Evolutionary conservation across 1,139 yeast genomes (phyloP), one percentile per base, ranked within the genome.

Genomic region (Suhomyces anneliseae): DNA sequence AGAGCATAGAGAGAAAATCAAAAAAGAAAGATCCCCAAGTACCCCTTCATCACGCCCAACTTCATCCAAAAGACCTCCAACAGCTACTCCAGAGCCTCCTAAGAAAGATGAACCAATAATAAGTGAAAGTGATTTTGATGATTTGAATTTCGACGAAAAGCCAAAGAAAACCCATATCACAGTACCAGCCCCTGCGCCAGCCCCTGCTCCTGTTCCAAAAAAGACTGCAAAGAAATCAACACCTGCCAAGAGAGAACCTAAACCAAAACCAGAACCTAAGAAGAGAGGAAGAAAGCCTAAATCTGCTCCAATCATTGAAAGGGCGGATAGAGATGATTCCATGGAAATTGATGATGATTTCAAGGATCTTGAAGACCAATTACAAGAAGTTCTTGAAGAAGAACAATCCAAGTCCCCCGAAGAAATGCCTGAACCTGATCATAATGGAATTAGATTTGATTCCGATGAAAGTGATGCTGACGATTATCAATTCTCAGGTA

Each of bases 341-440:
- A 50, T 52, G 43, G 72, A 66, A 36, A 52, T 66, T 48, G 75
- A 68, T 38, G 79, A 74, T 54, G 79, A 74, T 29, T 75, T 74
- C 50, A 68, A 70, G 40, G 79, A 74, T 49, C 61, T 75, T 36
- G 80, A 75, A 50, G 74, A 73, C 50, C 76, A 74, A 53, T 59
- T 75, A 35, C 68, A 73, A 48, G 78, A 74, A 53, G 77, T 73
- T 2, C 55, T 75, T 38, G 76, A 65, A 38, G 68, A 64, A 38
- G 62, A 62, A 8, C 45, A 45, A n/a, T 32, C 46, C 2, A 36
- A 40, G 32, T 38, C 40, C 2, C 46, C 42, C 0, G 49, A 48
- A n/a, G 44, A 36, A 12, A 34, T 27, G 14, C 39, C 14, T 29
- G 32, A 29, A 26, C 36, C 12, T 8, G 15, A 41, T 4, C 19